phyloP scores from a whole-genome alignment of 2,329 filamentous ascomycete species.

The Byssochlamys sp. region DNA sequence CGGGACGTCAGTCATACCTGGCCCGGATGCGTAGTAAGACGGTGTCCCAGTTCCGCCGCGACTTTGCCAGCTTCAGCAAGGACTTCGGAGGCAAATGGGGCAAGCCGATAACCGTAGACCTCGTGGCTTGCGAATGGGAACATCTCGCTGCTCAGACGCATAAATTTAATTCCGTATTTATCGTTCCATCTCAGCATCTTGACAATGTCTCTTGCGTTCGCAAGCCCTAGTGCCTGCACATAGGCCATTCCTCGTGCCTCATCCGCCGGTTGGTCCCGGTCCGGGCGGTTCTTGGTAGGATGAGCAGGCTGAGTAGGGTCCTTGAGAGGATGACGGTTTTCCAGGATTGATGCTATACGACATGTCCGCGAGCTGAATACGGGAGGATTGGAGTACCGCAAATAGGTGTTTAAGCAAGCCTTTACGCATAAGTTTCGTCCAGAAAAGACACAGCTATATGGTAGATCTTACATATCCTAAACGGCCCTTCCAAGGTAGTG shows the following conservation, averaged over 20 bases:
- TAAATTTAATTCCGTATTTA: slow-evolving; percentile 80
- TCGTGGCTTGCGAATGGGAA: slow-evolving; percentile 89
- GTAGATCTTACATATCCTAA: slow-evolving; percentile 69
- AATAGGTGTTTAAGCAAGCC: slow-evolving; percentile 88
- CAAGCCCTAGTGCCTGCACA: slow-evolving; percentile 65
- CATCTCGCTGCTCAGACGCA: slow-evolving; percentile 90
- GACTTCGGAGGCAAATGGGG: slow-evolving; percentile 69
- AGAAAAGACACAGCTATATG: not conserved
- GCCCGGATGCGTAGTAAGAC: slow-evolving; percentile 82
- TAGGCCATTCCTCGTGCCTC: slow-evolving; percentile 59
- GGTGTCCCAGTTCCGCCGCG: slow-evolving; percentile 67
- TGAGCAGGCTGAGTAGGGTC: slow-evolving; percentile 71
- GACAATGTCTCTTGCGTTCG: slow-evolving; percentile 70
- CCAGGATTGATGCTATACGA: slow-evolving; percentile 78
- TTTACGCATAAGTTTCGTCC: slow-evolving; percentile 15
- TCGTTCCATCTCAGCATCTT: slow-evolving; percentile 92
- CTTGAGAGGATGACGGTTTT: slow-evolving; percentile 71
- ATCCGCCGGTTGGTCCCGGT: slow-evolving; percentile 60
- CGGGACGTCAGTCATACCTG: slow-evolving; percentile 39
- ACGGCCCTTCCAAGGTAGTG: slow-evolving; percentile 81
- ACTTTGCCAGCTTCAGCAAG: slow-evolving; percentile 68
- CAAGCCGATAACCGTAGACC: slow-evolving; percentile 75
- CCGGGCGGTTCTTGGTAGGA: slow-evolving; percentile 73
- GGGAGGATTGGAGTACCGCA: slow-evolving; percentile 68
- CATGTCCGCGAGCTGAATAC: slow-evolving; percentile 88